Evolutionary conservation across 2,329 filamentous ascomycete genomes (phyloP).

Genomic region (Stemphylium beticola): DNA sequence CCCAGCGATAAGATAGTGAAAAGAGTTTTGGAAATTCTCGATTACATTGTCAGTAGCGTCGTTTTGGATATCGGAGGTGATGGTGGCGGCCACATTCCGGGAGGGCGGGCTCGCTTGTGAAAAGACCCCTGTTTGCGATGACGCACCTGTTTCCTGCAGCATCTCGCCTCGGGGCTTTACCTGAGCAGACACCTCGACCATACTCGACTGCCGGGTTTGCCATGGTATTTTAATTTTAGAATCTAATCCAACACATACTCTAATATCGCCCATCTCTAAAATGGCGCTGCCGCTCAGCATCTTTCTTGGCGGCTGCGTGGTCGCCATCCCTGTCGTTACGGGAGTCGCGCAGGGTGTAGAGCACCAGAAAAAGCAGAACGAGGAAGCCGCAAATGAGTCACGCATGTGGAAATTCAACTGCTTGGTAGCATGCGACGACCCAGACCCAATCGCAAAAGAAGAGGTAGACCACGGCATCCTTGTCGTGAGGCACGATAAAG

Average conservation of each 20-base stretch:
- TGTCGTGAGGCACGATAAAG: slow-evolving; percentile 54
- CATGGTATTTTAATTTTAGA: neutral
- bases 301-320: slow-evolving; percentile 49
- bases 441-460: slow-evolving; percentile 39
- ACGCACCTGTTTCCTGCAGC: slow-evolving; percentile 2
- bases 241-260: neutral
- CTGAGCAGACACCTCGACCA: neutral
- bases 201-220: neutral
- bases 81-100: no score
- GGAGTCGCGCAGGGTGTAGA: slow-evolving; percentile 59
- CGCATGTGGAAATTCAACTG: slow-evolving; percentile 61
- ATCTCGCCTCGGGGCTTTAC: neutral
- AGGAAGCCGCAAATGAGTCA: slow-evolving; percentile 56
- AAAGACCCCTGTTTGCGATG: neutral
- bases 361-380: slow-evolving; percentile 58
- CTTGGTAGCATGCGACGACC: slow-evolving; percentile 51
- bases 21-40: no score
- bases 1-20: no score
- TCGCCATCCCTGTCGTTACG: slow-evolving; percentile 57
- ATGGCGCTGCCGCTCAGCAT: slow-evolving; percentile 41
- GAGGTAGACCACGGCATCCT: slow-evolving; percentile 53
- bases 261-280: neutral
- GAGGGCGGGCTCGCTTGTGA: neutral
- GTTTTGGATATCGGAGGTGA: no score
- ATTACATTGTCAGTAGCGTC: no score